Conservation (phyloP, 2,329 filamentous ascomycete species). For the Paramyrothecium sp. region DNA sequence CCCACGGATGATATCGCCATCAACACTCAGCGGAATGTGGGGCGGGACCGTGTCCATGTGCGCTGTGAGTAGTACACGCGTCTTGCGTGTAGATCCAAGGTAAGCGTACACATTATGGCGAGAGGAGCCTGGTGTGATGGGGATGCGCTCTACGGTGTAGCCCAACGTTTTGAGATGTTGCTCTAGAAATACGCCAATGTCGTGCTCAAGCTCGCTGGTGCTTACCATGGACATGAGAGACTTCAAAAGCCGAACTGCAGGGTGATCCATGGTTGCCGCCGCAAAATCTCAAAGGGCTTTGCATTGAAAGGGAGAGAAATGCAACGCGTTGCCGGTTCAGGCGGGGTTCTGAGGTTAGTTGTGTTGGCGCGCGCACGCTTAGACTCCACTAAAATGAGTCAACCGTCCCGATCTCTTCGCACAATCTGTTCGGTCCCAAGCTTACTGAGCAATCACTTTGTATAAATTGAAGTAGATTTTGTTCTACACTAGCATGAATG, state of each 20-base stretch:
- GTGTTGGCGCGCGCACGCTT: too few relatives aligned
- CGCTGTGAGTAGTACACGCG: conserved; percentile 25
- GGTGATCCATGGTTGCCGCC: conserved; percentile 12
- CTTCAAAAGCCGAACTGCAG: conserved; percentile 25
- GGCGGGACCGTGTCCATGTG: conserved; percentile 67
- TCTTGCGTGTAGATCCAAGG: conserved; percentile 24
- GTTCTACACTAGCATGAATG: too few relatives aligned
- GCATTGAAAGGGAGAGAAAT: too few relatives aligned
- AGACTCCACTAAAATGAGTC: too few relatives aligned
- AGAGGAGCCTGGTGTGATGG: conserved; percentile 26
- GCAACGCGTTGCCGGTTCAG: too few relatives aligned
- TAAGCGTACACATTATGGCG: conserved; percentile 38
- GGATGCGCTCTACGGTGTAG: conserved; percentile 33
- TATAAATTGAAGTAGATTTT: too few relatives aligned
- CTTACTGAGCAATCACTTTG: too few relatives aligned
- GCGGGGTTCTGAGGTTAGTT: too few relatives aligned
- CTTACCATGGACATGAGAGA: conserved; percentile 33
- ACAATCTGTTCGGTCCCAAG: too few relatives aligned
- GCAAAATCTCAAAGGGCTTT: too few relatives aligned
- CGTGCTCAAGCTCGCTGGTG: conserved; percentile 33
- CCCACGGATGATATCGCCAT: conserved; percentile 46
- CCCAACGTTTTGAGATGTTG: conserved; percentile 27
- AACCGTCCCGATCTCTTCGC: too few relatives aligned
- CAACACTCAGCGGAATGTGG: conserved; percentile 61
- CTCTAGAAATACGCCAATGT: conserved; percentile 30